phyloP scores from a whole-genome alignment of 768 basidiomycete genomes.

The Mycena galericulata region DNA sequence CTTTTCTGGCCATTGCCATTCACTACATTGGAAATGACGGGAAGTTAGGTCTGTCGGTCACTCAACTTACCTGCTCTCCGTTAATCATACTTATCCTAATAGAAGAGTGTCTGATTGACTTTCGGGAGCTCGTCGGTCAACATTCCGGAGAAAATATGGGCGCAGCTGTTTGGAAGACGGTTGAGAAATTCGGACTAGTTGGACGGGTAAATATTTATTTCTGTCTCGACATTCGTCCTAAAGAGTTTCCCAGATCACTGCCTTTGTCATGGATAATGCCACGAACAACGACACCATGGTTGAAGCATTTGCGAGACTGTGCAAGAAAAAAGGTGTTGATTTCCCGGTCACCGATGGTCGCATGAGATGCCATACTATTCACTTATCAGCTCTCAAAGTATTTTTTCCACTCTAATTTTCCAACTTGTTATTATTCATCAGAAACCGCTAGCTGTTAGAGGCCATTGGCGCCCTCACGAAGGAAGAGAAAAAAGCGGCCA shows the following conservation, averaged over 20 bases:
- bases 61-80: not conserved
- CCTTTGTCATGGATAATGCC: conserved; percentile 42
- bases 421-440: too few species aligned
- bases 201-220: conserved; percentile 31
- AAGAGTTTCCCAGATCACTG: conserved; percentile 38
- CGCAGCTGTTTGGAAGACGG: conserved; percentile 46
- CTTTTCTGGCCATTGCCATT: conserved; percentile 44
- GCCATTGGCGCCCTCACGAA: not conserved
- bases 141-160: conserved; percentile 53
- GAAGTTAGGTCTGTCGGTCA: conserved; percentile 33
- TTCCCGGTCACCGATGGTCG: conserved; percentile 41
- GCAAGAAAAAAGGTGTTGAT: conserved; percentile 26
- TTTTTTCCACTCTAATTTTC: not conserved
- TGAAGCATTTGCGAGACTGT: conserved; percentile 31
- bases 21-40: conserved; percentile 44
- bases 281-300: conserved; percentile 50
- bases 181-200: too few species aligned
- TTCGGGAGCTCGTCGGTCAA: conserved; percentile 47
- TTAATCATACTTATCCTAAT: not conserved
- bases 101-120: conserved; percentile 54
- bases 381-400: conserved; percentile 49
- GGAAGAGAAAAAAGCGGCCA: not conserved
- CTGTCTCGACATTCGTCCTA: not conserved
- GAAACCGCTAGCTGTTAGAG: conserved; percentile 1
- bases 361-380: conserved; percentile 50